phyloP scores from a whole-genome alignment of 2,329 filamentous ascomycete genomes.

The Metarhizium album region DNA sequence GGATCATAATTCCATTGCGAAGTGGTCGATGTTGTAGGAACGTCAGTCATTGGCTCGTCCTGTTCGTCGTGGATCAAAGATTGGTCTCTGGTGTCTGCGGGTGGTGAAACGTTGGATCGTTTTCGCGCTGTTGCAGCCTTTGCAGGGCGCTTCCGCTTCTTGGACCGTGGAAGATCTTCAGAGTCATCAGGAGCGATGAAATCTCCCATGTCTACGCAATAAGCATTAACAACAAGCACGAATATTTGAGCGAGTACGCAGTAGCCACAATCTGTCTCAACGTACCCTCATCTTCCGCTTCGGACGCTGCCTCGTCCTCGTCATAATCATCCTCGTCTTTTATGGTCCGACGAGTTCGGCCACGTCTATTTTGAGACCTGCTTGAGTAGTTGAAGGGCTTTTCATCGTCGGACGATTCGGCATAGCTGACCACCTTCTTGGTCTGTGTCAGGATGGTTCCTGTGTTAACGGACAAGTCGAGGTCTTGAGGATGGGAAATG shows the following conservation, averaged over 20 bases:
- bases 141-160: conserved; percentile 64
- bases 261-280: neutral
- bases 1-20: conserved; percentile 67
- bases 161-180: conserved; percentile 42
- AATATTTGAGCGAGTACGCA: too few species aligned
- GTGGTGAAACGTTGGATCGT: conserved; percentile 43
- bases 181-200: conserved; percentile 85
- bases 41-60: conserved; percentile 43
- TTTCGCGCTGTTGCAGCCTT: conserved; percentile 48
- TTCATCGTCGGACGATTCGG: conserved; percentile 73
- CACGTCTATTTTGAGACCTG: conserved; percentile 26
- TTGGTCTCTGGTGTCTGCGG: conserved; percentile 9
- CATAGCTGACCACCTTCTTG: conserved; percentile 61
- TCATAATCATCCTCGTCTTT: conserved; percentile 63
- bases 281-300: conserved; percentile 52
- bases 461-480: neutral
- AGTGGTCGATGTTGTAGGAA: conserved; percentile 59
- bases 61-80: conserved; percentile 39
- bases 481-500: neutral
- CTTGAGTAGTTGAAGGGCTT: conserved; percentile 50
- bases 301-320: conserved; percentile 49
- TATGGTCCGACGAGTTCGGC: conserved; percentile 46
- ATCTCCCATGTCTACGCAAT: conserved; percentile 64
- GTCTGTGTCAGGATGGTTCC: conserved; percentile 24
- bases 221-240: conserved; percentile 4